Evolutionary conservation across 805 yeast species (phyloP).

Genomic region (Candida succiphila): DNA sequence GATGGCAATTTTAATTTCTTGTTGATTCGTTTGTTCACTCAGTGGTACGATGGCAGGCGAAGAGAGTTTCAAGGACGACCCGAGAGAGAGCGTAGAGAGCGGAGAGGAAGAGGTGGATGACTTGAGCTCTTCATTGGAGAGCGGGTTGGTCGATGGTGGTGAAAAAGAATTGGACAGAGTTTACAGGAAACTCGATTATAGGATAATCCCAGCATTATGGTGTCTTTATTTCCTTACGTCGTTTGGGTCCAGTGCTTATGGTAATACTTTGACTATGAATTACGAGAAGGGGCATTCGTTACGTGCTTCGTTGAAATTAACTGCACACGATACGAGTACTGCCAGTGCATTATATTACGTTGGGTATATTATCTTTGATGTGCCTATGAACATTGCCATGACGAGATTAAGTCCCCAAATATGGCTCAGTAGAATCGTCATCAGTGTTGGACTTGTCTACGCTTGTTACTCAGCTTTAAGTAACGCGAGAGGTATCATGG

Average conservation of each 20-base stretch:
- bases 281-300: constrained; percentile 50
- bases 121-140: too few species aligned
- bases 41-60: too few species aligned
- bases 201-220: constrained; percentile 83
- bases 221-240: constrained; percentile 67
- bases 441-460: constrained; percentile 70
- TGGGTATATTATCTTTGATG: constrained; percentile 75
- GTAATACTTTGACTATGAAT: constrained; percentile 77
- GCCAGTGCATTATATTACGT: constrained; percentile 79
- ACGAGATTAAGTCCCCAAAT: constrained; percentile 76
- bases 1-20: too few species aligned
- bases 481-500: constrained; percentile 54
- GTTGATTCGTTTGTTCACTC: too few species aligned
- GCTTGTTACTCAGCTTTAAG: constrained; percentile 58
- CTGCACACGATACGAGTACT: constrained; percentile 49
- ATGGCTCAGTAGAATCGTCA: constrained; percentile 73
- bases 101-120: too few species aligned
- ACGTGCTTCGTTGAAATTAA: constrained; percentile 36
- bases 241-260: constrained; percentile 69
- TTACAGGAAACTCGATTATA: constrained; percentile 52
- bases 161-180: constrained; percentile 36
- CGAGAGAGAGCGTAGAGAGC: too few species aligned
- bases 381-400: constrained; percentile 83
- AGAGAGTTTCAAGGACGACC: too few species aligned
- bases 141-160: too few species aligned